A percentile compares a stretch with the other conserved stretches of the same genome.
Evolutionary conservation across 2,329 filamentous ascomycete genomes (phyloP).

Genomic region (Hypoxylon sp.): DNA sequence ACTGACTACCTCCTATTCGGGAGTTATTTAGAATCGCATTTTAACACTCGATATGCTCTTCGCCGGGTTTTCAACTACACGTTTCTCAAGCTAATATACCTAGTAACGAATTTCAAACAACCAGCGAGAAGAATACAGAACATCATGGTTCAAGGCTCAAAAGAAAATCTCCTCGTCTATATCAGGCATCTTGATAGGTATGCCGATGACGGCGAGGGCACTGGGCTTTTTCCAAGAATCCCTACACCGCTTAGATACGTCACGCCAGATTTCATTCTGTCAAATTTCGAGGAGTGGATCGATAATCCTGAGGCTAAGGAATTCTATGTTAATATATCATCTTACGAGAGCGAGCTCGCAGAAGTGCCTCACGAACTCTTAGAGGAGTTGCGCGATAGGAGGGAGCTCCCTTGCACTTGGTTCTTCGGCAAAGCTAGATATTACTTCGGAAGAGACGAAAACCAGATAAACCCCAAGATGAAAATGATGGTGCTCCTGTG

Average conservation of each 20-base stretch:
- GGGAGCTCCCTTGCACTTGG: not conserved
- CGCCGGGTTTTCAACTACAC: not conserved
- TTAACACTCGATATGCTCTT: not conserved
- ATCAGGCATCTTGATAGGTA: not conserved
- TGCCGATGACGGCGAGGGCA: not conserved
- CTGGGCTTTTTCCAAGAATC: not conserved
- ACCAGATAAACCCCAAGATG: not conserved
- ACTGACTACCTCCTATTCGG: too few relatives aligned
- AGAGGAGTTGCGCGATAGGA: not conserved
- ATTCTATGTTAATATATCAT: not conserved
- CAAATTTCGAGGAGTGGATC: not conserved
- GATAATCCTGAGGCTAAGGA: not conserved
- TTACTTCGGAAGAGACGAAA: not conserved
- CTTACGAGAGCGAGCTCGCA: not conserved
- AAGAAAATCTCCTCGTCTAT: not conserved
- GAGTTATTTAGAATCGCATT: not conserved
- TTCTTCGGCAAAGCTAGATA: constrained; percentile 2
- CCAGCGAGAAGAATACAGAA: not conserved
- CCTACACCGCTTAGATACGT: too few relatives aligned
- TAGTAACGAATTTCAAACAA: not conserved
- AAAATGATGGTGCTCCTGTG: not conserved
- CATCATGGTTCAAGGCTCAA: not conserved
- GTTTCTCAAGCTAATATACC: not conserved
- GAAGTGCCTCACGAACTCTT: not conserved
- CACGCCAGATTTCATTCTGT: not conserved